These are phyloP conservation scores for Penicillium antarcticum DNA, from an alignment of 495 filamentous ascomycete genomes.

Conservation along the genomic window DNA sequence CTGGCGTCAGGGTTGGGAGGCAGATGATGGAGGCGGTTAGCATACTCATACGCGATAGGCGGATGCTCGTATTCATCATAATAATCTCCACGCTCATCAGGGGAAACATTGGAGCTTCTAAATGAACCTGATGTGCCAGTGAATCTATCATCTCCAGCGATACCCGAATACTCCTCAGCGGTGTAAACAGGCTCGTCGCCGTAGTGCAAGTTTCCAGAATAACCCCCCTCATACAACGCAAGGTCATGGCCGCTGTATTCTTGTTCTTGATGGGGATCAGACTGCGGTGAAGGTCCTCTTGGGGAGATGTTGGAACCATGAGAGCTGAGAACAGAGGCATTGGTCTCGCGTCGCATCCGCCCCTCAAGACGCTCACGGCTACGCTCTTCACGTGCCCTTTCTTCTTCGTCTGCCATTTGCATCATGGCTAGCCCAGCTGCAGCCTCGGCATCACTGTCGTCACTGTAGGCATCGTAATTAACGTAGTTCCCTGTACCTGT, in stretches of 20 bases:
- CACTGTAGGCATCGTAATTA: conserved; percentile 55
- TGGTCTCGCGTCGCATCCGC: conserved; percentile 55
- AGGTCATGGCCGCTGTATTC: conserved; percentile 73
- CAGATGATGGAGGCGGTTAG: conserved; percentile 61
- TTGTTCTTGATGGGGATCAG: conserved; percentile 47
- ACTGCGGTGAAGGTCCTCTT: conserved; percentile 11
- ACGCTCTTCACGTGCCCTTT: conserved; percentile 48
- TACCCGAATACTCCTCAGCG: conserved; percentile 20
- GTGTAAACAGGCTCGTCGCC: conserved; percentile 50
- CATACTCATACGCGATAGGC: conserved; percentile 44
- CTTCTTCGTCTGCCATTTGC: conserved; percentile 81
- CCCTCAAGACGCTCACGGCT: conserved; percentile 26
- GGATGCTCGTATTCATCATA: conserved; percentile 43
- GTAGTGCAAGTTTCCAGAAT: conserved; percentile 68
- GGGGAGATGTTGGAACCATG: conserved; percentile 23
- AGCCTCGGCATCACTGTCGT: conserved; percentile 89
- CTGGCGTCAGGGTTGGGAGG: conserved; percentile 45
- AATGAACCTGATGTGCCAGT: conserved; percentile 27
- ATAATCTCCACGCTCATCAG: conserved; percentile 29
- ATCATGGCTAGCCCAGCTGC: conserved; percentile 81
- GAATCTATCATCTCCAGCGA: conserved; percentile 9
- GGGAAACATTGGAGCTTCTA: conserved; percentile 35
- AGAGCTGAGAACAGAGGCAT: conserved; percentile 35
- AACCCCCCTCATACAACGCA: conserved; percentile 69
- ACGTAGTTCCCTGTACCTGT: conserved; percentile 42